phyloP scores from a whole-genome alignment of 306 rosid species.

The Begonia peltatifolia region DNA sequence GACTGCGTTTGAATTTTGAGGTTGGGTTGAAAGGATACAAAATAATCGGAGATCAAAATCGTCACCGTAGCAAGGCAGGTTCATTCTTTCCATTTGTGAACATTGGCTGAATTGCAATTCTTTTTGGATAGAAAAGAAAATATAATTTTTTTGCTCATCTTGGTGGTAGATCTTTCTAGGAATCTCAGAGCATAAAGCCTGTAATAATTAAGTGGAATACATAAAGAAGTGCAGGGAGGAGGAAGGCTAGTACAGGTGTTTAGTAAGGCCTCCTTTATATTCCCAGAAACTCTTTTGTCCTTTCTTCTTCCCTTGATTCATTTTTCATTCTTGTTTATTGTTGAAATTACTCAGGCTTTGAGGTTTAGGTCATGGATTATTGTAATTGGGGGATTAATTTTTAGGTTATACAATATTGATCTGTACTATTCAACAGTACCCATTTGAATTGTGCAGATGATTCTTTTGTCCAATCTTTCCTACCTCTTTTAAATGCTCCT shows the following conservation, averaged over 20 bases:
- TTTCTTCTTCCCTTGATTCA: constrained; percentile 9
- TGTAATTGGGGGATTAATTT: constrained; percentile 43
- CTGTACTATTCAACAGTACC: constrained; percentile 43
- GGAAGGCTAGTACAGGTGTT: constrained; percentile 34
- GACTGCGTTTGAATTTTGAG: constrained; percentile 18
- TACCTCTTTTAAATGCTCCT: not conserved
- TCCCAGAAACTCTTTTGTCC: constrained; percentile 25
- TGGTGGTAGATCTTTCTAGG: constrained; percentile 29
- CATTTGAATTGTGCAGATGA: constrained; percentile 77
- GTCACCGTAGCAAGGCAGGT: constrained; percentile 25
- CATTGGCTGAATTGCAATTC: constrained; percentile 32
- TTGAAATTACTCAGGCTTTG: constrained; percentile 47
- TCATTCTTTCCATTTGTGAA: constrained; percentile 57
- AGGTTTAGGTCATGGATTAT: constrained; percentile 70
- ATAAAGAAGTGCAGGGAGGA: constrained; percentile 26
- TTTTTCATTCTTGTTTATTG: constrained; percentile 17
- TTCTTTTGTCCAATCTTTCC: constrained; percentile 20
- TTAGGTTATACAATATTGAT: constrained; percentile 60
- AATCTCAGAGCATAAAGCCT: constrained; percentile 26
- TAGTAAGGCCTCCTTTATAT: constrained; percentile 5
- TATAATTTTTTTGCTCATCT: constrained; percentile 39
- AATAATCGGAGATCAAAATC: constrained; percentile 23
- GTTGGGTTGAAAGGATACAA: constrained; percentile 21
- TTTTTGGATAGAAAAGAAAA: constrained; percentile 45
- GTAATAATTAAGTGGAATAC: constrained; percentile 39